These are phyloP conservation scores for Salix caprea DNA, from an alignment of 345 rosid species.

Conservation along the genomic window DNA sequence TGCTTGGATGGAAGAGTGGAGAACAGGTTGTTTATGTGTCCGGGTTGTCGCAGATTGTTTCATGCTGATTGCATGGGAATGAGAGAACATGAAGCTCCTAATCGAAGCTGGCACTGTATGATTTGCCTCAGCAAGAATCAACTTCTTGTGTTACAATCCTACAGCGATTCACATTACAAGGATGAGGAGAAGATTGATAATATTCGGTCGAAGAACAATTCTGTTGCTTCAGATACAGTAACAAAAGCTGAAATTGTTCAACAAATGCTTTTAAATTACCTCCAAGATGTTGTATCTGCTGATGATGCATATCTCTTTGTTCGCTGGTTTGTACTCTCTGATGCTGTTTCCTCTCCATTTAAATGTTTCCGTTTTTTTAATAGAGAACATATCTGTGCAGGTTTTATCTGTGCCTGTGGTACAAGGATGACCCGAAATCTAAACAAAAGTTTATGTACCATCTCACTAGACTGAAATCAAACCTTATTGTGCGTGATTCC, in stretches of 20 bases:
- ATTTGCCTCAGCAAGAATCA: conserved; percentile 77
- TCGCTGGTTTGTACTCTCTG: conserved; percentile 61
- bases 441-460: conserved; percentile 60
- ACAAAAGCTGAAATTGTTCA: conserved; percentile 71
- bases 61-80: conserved; percentile 91
- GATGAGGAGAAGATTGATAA: conserved; percentile 33
- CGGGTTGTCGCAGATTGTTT: conserved; percentile 70
- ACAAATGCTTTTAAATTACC: conserved; percentile 86
- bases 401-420: conserved; percentile 93
- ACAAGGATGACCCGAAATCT: conserved; percentile 80
- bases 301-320: conserved; percentile 79
- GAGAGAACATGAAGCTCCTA: conserved; percentile 69
- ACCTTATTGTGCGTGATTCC: conserved; percentile 70
- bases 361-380: conserved; percentile 20
- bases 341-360: conserved; percentile 9
- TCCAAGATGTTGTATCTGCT: conserved; percentile 72
- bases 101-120: conserved; percentile 72
- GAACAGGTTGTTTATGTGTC: conserved; percentile 57
- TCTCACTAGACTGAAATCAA: conserved; percentile 79
- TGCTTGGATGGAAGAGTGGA: conserved; percentile 66
- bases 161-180: conserved; percentile 55
- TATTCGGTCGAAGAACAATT: conserved; percentile 20
- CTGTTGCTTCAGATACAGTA: conserved; percentile 41
- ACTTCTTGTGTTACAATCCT: conserved; percentile 79
- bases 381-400: conserved; percentile 42